Percentiles rank a stretch among this genome's conserved stretches.
These are phyloP conservation scores for Perilla frutescens DNA, from an alignment of 257 asterid genomes.

Conservation along the genomic window DNA sequence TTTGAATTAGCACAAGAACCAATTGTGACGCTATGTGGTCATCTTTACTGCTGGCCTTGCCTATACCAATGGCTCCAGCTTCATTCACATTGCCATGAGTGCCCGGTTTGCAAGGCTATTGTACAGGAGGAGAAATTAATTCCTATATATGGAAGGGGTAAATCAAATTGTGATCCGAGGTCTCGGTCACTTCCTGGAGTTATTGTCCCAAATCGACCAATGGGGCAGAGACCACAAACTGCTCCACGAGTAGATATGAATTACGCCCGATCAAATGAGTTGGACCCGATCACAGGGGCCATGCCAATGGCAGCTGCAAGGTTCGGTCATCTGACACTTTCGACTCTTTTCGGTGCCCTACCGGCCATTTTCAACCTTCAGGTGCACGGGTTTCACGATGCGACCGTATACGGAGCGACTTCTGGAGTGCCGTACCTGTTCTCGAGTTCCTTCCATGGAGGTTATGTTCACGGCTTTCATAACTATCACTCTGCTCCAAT, in stretches of 20 bases:
- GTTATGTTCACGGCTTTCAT: conserved; percentile 74
- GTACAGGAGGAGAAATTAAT: conserved; percentile 75
- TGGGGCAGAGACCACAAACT: conserved; percentile 72
- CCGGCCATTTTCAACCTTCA: conserved; percentile 72
- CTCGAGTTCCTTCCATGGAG: conserved; percentile 77
- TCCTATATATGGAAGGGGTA: conserved; percentile 93
- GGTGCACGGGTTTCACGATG: conserved; percentile 73
- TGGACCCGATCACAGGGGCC: conserved; percentile 53
- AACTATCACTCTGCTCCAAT: conserved; percentile 50
- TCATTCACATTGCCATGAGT: conserved; percentile 81
- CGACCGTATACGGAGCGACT: conserved; percentile 81
- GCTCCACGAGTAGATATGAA: conserved; percentile 60
- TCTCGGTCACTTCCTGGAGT: conserved; percentile 49
- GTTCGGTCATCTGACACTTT: conserved; percentile 63
- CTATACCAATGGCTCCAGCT: conserved; percentile 86
- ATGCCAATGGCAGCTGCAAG: conserved; percentile 70
- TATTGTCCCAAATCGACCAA: conserved; percentile 67
- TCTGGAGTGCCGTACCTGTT: conserved; percentile 72
- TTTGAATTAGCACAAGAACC: conserved; percentile 93
- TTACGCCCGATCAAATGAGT: conserved; percentile 55
- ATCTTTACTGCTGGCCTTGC: conserved; percentile 98
- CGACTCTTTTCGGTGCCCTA: conserved; percentile 62
- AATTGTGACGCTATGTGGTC: conserved; percentile 91
- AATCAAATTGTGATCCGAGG: conserved; percentile 59
- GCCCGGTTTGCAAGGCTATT: conserved; percentile 90